Base-by-base conservation (phyloP, 768 basidiomycete genomes). In the Boletus tylopilopsis region DNA sequence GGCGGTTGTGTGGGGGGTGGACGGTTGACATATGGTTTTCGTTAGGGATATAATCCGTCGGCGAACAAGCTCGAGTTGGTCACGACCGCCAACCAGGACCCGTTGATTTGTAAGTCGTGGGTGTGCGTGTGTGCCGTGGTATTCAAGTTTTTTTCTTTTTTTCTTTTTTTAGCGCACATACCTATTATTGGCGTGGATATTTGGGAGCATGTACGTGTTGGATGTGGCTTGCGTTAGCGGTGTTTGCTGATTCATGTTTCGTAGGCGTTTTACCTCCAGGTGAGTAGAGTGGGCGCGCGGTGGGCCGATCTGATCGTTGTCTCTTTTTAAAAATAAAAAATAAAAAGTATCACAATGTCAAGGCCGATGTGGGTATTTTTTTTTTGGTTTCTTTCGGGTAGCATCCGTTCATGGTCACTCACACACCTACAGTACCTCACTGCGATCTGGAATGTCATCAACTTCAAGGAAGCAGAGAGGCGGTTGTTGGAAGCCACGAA, bases 11-110 rank as follows among this genome's bases (percentile, higher is more conserved):
- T 21, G 48, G 19, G 24, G 30, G 13, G 22, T 27, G 36, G 15
- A 18, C 18, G 12, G 27, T 37, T 54, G 46, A 43, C 35, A 3
- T 46, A 30, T 6, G 32, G 10, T 10, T 22, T 10, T 25, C 22
- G 30, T 33, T 54, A 90, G 87, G 92, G 89, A 25, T 89, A 80
- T 64, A 86, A 86, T 66, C 50, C 77, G 13, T 56, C 64, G 22
- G 79, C 75, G 33, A 80, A 84, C 69, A 86, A 80, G 70, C 82
- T 99, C 42, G 94, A 95, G 68, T 80, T 96, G 45, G 83, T 88
- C 45, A 93, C 95, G 19, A 99, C 96, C 12, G 73, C 92, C 7
- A 98, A 99, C 74, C 96, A 99, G 73, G 96, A 99, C 67, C 96
- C 96, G 22, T 72, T 93, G 43, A 71, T 81, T n/a, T 69, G 78